Evolutionary conservation across 306 rosid species (phyloP), one percentile per base, ranked within the genome.

Genomic region (Sphenostylis stenocarpa): DNA sequence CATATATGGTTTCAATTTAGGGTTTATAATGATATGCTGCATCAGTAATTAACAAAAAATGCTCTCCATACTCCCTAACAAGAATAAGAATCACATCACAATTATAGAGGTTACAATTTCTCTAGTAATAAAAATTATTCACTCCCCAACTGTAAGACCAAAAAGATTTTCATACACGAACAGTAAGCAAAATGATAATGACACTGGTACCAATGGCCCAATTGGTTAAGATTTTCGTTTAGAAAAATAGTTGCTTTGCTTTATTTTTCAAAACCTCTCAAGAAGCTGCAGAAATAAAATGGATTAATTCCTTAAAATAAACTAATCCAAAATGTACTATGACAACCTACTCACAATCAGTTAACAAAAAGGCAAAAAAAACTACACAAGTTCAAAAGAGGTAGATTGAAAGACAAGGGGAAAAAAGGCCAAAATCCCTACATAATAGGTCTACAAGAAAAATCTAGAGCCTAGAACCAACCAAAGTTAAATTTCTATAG

Each of bases 31-130:
- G 5, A 17, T 48, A 48, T 47, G 60, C 74, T 28, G 74, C 74
- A 69, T 47, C 26, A 69, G 45, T 12, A 66, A 67, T 26, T 67
- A 45, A 44, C 72, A 45, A 67, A 55, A 67, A 26, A 24, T 14
- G 23, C 36, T 41, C 24, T 1, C 56, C 56, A 21, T 15, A 26
- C 3, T 15, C 56, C 3, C 72, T 39, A 16, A 23, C 60, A 45
- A 16, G 41, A 45, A 34, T 26, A 45, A 68, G 57, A 26, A 68
- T 28, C 57, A 41, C 73, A 45, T 44, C 8, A 9, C 34, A 67
- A 16, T 44, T 67, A 26, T 24, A 43, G 28, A 47, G 26, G n/a
- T 28, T 68, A 43, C 55, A 44, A 45, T 45, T 26, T 68, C 58
- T 49, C 26, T 26, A 68, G 43, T n/a, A 45, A 26, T 44, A 15